Base-by-base conservation (phyloP, 208 protist species). In the Novymonas esmeraldas region DNA sequence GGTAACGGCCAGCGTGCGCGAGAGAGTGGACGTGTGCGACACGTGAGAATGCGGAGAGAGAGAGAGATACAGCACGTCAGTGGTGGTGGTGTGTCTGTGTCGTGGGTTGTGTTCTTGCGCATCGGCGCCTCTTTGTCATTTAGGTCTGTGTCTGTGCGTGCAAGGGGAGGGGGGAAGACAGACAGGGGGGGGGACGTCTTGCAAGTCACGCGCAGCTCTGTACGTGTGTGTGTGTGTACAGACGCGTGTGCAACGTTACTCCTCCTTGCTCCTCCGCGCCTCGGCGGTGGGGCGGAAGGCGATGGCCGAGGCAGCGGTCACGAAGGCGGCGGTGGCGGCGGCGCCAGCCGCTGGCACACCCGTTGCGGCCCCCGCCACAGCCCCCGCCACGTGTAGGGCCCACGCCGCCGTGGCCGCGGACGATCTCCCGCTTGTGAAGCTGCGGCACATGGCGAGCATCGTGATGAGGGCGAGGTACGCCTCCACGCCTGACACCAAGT, bases 391-490 rank as follows among this genome's bases (percentile, higher is more conserved):
- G 62, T 68, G 67, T 48, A 50, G 38, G 9, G 16, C 61, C 11
- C 63, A 64, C 56, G 61, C 58, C 18, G 29, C 55, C 1, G 10
- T 26, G 16, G 60, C 62, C 2, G 62, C 54, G 10, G 28, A 20
- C 3, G 29, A 14, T 29, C 39, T 22, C n/a, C 69, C 63, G 28
- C 64, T 62, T n/a, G 57, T 50, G 20, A 89, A 73, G 49, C 72
- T 64, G 10, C 89, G 82, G 41, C 78, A 78, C 49, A 76, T 80
- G 22, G 82, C 64, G 2, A 92, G 70, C 5, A 76, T 57, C 6
- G 64, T 66, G 48, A 85, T 54, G 24, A 92, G 68, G n/a, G 58
- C 57, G 22, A 78, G 51, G 48, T 87, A 92, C 14, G 81, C 74
- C 36, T 89, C 84, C 0, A 65, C 84, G 11, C 75, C 85, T 26